phyloP scores from a whole-genome alignment of 2,329 filamentous ascomycete species.

The Pestalotiopsis sp. region DNA sequence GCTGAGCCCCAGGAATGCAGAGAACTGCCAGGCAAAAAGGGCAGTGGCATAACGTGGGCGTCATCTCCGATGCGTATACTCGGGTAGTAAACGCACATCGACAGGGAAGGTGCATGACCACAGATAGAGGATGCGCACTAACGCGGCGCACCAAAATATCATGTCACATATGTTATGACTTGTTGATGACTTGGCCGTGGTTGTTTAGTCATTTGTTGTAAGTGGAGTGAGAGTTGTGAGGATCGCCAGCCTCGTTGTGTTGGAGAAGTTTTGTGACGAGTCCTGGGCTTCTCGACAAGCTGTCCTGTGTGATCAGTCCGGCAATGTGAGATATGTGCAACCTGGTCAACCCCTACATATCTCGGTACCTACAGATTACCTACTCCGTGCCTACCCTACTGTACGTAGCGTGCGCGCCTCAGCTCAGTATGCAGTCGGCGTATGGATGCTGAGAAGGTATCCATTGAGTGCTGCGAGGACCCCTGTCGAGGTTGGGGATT shows the following conservation, averaged over 20 bases:
- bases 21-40: background rate
- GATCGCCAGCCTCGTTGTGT: background rate
- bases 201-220: background rate
- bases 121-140: background rate
- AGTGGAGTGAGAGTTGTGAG: background rate
- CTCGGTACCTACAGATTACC: background rate
- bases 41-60: background rate
- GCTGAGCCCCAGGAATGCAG: background rate
- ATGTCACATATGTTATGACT: conserved; percentile 1
- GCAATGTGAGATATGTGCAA: background rate
- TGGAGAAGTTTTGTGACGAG: background rate
- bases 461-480: background rate
- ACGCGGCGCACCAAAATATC: background rate
- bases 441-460: background rate
- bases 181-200: background rate
- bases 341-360: background rate
- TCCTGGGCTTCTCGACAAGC: background rate
- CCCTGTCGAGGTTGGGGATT: background rate
- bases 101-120: background rate
- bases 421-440: background rate
- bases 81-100: background rate
- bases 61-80: background rate
- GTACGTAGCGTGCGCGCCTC: background rate
- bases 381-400: background rate
- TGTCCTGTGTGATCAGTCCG: background rate